A percentile compares a stretch with the other conserved stretches of the same genome.
Evolutionary conservation across 2,329 filamentous ascomycete species (phyloP).

Genomic region (Diaporthe capsici): DNA sequence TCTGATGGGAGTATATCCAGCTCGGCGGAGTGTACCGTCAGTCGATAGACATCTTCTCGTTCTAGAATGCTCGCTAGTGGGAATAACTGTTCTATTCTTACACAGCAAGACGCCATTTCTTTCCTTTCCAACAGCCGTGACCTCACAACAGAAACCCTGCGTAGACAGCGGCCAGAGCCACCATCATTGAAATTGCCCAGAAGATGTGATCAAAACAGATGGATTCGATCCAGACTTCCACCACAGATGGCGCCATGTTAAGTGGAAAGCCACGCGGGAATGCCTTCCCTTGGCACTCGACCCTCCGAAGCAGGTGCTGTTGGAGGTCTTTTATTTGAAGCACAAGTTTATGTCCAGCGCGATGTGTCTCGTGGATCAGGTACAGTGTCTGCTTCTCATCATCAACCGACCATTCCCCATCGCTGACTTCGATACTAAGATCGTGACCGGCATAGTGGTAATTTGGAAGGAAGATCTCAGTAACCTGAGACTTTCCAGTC

Average conservation of each 20-base stretch:
- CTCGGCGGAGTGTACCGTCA: constrained; percentile 52
- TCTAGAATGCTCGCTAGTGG: background rate
- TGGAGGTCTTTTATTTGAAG: constrained; percentile 47
- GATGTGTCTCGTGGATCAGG: constrained; percentile 43
- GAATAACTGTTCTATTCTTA: background rate
- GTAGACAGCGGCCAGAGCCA: constrained; percentile 6
- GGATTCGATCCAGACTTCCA: constrained; percentile 30
- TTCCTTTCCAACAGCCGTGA: background rate
- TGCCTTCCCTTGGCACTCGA: constrained; percentile 36
- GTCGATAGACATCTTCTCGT: background rate
- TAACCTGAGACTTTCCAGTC: constrained; percentile 48
- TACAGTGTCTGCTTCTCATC: constrained; percentile 50
- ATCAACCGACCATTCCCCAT: constrained; percentile 51
- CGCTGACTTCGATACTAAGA: constrained; percentile 47
- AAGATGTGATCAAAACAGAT: background rate
- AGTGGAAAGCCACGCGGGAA: constrained; percentile 38
- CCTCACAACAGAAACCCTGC: background rate
- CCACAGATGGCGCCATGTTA: background rate
- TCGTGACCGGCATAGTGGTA: constrained; percentile 54
- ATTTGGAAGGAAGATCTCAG: constrained; percentile 56
- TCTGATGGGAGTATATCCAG: constrained; percentile 52
- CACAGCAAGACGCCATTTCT: background rate
- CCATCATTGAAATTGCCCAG: background rate
- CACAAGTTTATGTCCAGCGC: constrained; percentile 43
- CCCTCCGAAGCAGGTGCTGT: constrained; percentile 43